These are phyloP conservation scores for Lentinula detonsa DNA, from an alignment of 768 basidiomycete species.

Conservation along the genomic window DNA sequence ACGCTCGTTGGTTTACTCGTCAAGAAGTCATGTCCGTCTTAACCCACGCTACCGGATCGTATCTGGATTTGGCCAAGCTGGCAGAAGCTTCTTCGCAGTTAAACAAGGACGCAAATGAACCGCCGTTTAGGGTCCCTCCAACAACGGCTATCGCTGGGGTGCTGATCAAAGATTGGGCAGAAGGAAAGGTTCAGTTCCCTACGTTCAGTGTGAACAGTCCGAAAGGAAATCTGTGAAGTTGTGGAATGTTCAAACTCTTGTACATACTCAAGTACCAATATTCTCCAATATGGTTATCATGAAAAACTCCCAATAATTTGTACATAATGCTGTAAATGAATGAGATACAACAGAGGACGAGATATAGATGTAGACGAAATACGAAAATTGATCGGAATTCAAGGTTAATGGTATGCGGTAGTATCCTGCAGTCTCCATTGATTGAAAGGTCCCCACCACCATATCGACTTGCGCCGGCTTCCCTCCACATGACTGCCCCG, in stretches of 20 bases:
- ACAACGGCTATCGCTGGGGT: constrained; percentile 78
- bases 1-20: constrained; percentile 86
- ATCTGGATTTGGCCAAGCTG: constrained; percentile 48
- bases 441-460: constrained; percentile 79
- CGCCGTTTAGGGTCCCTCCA: constrained; percentile 72
- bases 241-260: too few relatives aligned
- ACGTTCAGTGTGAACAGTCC: neutral
- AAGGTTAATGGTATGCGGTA: constrained; percentile 48
- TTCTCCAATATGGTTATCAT: too few relatives aligned
- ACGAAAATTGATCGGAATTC: neutral
- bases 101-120: constrained; percentile 26
- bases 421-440: constrained; percentile 75
- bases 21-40: constrained; percentile 65
- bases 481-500: neutral
- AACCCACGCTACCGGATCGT: constrained; percentile 44
- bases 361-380: neutral
- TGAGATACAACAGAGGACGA: neutral
- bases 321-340: too few relatives aligned
- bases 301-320: too few relatives aligned
- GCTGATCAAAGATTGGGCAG: constrained; percentile 77
- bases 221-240: constrained; percentile 1
- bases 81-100: constrained; percentile 22
- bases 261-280: too few relatives aligned
- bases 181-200: constrained; percentile 43
- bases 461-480: constrained; percentile 35